These are phyloP conservation scores for Trichosporon sp. DNA, from an alignment of 1,284 basidiomycete genomes.

Conservation along the genomic window DNA sequence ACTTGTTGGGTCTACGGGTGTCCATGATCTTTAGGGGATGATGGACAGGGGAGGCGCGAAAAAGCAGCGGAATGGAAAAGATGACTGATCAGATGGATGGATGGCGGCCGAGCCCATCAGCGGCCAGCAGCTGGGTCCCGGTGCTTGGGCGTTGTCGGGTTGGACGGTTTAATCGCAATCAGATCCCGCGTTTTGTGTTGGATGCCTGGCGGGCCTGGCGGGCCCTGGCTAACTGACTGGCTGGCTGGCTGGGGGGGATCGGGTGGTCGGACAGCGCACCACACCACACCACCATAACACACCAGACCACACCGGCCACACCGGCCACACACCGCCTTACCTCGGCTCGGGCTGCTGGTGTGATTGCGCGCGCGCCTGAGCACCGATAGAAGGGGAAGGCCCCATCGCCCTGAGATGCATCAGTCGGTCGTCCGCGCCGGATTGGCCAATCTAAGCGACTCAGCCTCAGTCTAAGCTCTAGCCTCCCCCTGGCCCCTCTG, in stretches of 20 bases:
- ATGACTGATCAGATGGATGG: background rate
- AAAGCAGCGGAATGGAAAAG: background rate
- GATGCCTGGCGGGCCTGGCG: background rate
- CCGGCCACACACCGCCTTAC: background rate
- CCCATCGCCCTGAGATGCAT: slow-evolving; percentile 1
- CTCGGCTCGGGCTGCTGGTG: background rate
- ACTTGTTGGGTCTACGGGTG: background rate
- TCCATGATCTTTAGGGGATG: background rate
- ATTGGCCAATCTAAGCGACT: background rate
- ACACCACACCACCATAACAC: background rate
- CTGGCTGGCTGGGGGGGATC: too few species aligned
- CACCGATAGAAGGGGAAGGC: background rate
- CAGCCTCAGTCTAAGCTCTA: background rate
- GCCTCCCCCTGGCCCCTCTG: background rate
- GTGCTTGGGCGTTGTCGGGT: too few species aligned
- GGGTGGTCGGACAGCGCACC: background rate
- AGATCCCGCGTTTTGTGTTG: background rate
- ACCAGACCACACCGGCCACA: too few species aligned
- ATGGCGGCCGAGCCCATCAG: background rate
- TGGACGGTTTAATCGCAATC: background rate
- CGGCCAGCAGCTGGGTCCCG: too few species aligned
- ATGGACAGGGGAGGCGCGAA: background rate
- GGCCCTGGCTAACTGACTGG: background rate
- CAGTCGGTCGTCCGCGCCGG: background rate
- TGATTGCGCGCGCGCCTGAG: background rate